Percentiles rank a stretch among this genome's conserved stretches.
These are phyloP conservation scores for Macrolepiota dolichaula DNA, from an alignment of 768 basidiomycete genomes.

Conservation along the genomic window DNA sequence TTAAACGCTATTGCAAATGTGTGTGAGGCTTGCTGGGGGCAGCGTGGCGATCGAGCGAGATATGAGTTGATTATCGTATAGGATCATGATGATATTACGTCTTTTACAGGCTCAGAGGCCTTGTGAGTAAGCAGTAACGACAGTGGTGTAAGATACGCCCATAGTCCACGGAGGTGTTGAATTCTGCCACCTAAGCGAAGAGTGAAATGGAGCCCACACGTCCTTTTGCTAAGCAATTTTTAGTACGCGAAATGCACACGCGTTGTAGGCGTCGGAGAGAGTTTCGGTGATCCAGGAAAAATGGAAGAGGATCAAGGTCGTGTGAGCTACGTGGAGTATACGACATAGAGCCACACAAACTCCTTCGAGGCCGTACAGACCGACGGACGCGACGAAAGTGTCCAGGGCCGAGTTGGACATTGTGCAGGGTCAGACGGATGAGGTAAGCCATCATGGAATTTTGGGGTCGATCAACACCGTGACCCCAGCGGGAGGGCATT, in stretches of 20 bases:
- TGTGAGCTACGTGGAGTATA: conserved; percentile 1
- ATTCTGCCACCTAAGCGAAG: not conserved
- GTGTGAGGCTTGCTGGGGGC: not conserved
- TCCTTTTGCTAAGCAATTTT: not conserved
- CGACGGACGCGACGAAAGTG: not conserved
- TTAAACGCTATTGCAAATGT: too few species aligned
- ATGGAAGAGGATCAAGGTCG: not conserved
- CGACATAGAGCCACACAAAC: not conserved
- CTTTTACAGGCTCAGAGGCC: not conserved
- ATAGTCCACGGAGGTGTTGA: not conserved
- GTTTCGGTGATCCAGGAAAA: not conserved
- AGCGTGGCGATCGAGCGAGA: not conserved
- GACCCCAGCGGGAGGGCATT: conserved; percentile 31
- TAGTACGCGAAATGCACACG: not conserved
- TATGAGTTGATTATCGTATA: not conserved
- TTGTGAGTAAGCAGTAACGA: too few species aligned
- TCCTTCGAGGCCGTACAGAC: not conserved
- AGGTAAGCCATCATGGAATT: conserved; percentile 35
- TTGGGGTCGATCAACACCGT: conserved; percentile 42
- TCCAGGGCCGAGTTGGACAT: not conserved
- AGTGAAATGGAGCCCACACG: not conserved
- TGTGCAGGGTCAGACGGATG: conserved; percentile 14
- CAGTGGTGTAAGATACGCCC: not conserved
- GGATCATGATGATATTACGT: not conserved
- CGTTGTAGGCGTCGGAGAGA: not conserved